Base-by-base conservation (phyloP, 2,329 filamentous ascomycete genomes). In the Fusarium sp. region DNA sequence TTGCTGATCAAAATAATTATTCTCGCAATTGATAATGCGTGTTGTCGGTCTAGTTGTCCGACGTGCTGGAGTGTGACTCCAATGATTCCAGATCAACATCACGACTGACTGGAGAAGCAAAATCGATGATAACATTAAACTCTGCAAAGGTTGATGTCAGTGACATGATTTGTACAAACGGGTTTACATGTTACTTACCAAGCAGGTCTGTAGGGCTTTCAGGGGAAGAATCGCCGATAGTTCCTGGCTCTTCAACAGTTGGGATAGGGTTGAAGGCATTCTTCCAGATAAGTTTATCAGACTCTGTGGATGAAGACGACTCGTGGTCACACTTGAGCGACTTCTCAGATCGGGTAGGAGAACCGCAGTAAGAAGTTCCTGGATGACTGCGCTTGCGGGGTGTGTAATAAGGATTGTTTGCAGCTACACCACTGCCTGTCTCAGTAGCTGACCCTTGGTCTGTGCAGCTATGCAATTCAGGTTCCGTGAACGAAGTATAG, bases 231-330 rank as follows among this genome's bases (percentile, higher is more conserved):
- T 61, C 53, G 8, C 70, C 51, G 4, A 75, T 59, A 16, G 78
- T 78, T 22, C 66, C 67, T 18, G 77, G 76, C 61, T 81, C 80
- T 46, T 81, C 80, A 30, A 81, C 73, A 32, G 78, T 78, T 3
- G 79, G 76, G 14, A 78, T 61, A 16, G 61, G 58, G 13, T 77
- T 67, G 40, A 71, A 71, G 9, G 54, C 69, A 34, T 71, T 71
- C 44, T 70, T 71, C 69, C 69, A 71, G 30, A 60, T 30, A 61
- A 56, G 51, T 7, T 58, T 57, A 20, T 70, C 65, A 20, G 47
- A 48, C 41, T 55, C 37, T 9, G 24, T 44, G 25, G 65, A 52
- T 11, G 53, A 70, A 44, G 27, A 18, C 10, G 46, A 40, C n/a
- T 42, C 45, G 25, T 51, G 24, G 10, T 46, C 62, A 24, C 34